Evolutionary conservation across 305 asterid genomes (phyloP), one percentile per base, ranked within the genome.

Genomic region (Solanum hybrid): DNA sequence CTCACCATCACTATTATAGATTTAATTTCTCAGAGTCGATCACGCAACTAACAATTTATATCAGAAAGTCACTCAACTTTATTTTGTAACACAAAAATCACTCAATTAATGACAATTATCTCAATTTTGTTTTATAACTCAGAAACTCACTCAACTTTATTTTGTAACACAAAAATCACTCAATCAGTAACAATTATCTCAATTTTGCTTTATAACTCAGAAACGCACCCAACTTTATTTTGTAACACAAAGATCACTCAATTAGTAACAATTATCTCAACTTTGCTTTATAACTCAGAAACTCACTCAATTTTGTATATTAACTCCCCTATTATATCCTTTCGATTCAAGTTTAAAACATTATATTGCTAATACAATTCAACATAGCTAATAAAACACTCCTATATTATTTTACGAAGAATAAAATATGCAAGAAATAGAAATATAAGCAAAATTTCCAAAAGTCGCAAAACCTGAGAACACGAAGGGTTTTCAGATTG

Each of bases 391-490:
- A 51, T 29, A 42, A 81, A 81, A 42, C 87, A 81, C 4, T 45
- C 64, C 45, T 22, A 1, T 6, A 26, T 29, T 31, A 76, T 42
- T 60, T 76, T 87, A 56, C 2, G 8, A 10, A 6, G 4, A 42
- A 87, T 42, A 87, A 51, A 87, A 87, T 26, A 9, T 19, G 19
- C 15, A 4, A 24, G 2, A 71, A 69, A 72, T 69, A 27, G 32
- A 87, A 35, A 72, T 26, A 87, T 24, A 2, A 72, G 72, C 27
- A 87, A 76, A 12, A 9, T 22, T 66, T 45, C 26, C 35, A 36
- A 1, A 45, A 45, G 2, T 77, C 10, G 2, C 17, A 35, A 76
- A 26, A 94, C 98, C 97, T 91, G 96, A 69, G 93, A 88, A 56
- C 17, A 56, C 24, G 89, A 35, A 40, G 94, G 34, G 71, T 93